Evolutionary conservation across 805 yeast genomes (phyloP).

Genomic region (Cyberlindnera xylosilytica): DNA sequence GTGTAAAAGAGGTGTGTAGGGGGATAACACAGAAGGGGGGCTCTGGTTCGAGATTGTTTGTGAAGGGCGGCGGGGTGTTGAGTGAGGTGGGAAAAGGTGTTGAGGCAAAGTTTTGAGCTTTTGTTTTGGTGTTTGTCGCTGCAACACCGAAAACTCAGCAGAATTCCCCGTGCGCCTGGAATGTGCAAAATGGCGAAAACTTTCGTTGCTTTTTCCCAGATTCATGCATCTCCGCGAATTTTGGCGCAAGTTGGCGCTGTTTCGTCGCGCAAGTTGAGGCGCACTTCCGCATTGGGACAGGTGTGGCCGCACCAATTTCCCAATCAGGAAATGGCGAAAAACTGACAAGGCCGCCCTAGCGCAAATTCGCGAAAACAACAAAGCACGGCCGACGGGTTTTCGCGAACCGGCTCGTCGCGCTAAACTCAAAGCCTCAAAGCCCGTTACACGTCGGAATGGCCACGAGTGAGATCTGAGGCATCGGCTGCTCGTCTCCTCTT

Average conservation of each 20-base stretch:
- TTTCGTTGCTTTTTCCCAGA: neutral
- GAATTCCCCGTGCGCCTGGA: neutral
- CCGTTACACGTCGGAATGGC: neutral
- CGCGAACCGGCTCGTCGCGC: neutral
- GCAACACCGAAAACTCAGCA: neutral
- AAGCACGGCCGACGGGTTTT: neutral
- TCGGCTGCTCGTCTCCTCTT: too few relatives aligned
- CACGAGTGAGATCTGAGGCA: too few relatives aligned
- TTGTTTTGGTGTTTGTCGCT: neutral
- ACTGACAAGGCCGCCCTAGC: too few relatives aligned
- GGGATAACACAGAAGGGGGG: neutral
- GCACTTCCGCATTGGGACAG: neutral
- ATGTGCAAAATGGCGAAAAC: constrained; percentile 1
- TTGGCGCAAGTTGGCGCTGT: too few relatives aligned
- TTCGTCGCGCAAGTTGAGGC: too few relatives aligned
- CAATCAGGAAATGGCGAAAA: neutral
- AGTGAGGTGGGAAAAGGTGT: neutral
- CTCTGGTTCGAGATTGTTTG: neutral
- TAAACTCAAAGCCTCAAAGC: neutral
- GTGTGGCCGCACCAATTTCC: neutral
- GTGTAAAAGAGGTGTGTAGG: neutral
- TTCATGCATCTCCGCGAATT: too few relatives aligned
- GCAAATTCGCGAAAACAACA: neutral
- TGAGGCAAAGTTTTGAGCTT: constrained; percentile 1
- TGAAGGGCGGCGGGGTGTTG: neutral